These are phyloP conservation scores for Punica granatum DNA, from an alignment of 345 rosid species.

Conservation along the genomic window DNA sequence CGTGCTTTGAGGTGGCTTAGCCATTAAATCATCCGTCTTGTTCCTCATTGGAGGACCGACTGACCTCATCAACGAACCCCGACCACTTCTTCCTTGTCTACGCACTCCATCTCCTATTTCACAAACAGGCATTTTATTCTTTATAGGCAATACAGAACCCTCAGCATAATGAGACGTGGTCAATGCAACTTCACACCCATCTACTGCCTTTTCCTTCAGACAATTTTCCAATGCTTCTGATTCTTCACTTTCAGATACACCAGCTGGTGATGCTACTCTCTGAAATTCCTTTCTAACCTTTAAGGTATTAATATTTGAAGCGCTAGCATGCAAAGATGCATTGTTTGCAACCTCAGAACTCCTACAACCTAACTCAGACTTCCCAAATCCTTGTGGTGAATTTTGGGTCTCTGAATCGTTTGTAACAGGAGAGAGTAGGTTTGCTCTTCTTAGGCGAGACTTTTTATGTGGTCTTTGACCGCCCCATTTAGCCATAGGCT, in stretches of 20 bases:
- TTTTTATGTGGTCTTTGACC: constrained; percentile 89
- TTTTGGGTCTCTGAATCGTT: constrained; percentile 45
- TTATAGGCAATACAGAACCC: constrained; percentile 33
- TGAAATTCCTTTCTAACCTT: constrained; percentile 56
- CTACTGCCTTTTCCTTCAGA: constrained; percentile 50
- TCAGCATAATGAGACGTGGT: constrained; percentile 47
- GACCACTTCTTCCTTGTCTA: constrained; percentile 75
- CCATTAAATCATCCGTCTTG: constrained; percentile 47
- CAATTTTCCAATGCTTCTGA: constrained; percentile 72
- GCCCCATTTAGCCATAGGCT: constrained; percentile 82
- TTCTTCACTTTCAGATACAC: constrained; percentile 78
- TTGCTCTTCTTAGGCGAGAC: constrained; percentile 80
- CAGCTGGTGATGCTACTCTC: constrained; percentile 58
- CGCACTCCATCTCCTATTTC: constrained; percentile 66
- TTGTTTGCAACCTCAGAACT: constrained; percentile 39
- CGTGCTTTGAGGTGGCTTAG: constrained; percentile 54
- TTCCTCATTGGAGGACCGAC: constrained; percentile 46
- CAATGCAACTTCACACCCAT: constrained; percentile 38
- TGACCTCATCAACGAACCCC: constrained; percentile 45
- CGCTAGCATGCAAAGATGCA: constrained; percentile 34
- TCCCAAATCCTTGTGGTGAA: constrained; percentile 45
- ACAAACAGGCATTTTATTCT: constrained; percentile 48
- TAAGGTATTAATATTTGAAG: constrained; percentile 31
- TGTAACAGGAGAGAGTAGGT: constrained; percentile 57
- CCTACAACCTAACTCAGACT: constrained; percentile 56